Evolutionary conservation across 805 yeast genomes (phyloP).

Genomic region (Starmerella kuoi): DNA sequence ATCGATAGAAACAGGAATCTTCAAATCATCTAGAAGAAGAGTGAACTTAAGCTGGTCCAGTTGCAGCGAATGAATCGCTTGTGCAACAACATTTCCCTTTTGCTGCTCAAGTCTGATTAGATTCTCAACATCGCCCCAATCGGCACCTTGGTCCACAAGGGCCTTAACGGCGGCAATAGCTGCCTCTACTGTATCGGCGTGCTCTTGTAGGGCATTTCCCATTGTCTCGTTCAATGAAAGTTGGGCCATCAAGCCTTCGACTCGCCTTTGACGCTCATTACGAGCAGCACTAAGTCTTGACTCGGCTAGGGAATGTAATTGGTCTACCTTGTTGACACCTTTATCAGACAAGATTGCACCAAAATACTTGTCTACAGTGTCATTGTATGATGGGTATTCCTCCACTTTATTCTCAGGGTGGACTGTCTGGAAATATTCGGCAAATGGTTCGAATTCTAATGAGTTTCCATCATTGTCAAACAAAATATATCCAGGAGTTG

Average conservation of each 20-base stretch:
- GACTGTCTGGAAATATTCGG: slow-evolving; percentile 30
- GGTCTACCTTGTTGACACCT: slow-evolving; percentile 59
- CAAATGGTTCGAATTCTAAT: slow-evolving; percentile 24
- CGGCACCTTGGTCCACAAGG: slow-evolving; percentile 72
- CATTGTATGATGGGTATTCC: slow-evolving; percentile 54
- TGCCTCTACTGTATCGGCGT: slow-evolving; percentile 59
- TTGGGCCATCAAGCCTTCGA: slow-evolving; percentile 49
- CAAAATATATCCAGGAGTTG: slow-evolving; percentile 18
- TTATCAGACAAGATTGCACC: slow-evolving; percentile 77
- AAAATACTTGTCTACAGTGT: slow-evolving; percentile 70
- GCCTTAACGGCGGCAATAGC: slow-evolving; percentile 57
- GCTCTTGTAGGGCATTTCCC: slow-evolving; percentile 59
- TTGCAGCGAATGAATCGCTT: slow-evolving; percentile 51
- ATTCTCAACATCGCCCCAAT: slow-evolving; percentile 82
- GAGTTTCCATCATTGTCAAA: slow-evolving; percentile 15
- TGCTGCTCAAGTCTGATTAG: slow-evolving; percentile 56
- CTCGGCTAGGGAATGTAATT: slow-evolving; percentile 43
- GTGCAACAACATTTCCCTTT: slow-evolving; percentile 54
- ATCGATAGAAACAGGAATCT: slow-evolving; percentile 53
- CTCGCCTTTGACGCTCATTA: slow-evolving; percentile 56
- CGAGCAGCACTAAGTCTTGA: slow-evolving; percentile 65
- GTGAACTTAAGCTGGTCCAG: slow-evolving; percentile 56
- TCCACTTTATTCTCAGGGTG: slow-evolving; percentile 21
- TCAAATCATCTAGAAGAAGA: slow-evolving; percentile 42
- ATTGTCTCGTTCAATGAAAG: slow-evolving; percentile 52